Evolutionary conservation across 176 grass and related monocot genomes (phyloP).

Genomic region (Cenchrus americanus): DNA sequence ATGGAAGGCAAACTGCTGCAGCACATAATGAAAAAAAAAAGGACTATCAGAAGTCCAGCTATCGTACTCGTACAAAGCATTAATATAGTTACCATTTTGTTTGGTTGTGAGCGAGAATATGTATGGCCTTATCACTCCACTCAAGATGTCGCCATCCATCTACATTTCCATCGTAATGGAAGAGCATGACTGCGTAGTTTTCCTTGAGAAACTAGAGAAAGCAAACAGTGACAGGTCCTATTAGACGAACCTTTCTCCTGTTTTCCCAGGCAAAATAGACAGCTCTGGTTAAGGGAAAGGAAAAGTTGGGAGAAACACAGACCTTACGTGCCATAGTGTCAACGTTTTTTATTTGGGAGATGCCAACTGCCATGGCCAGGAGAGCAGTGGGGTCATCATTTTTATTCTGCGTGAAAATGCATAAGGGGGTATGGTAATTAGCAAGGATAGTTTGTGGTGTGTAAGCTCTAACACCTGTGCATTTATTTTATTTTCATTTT

Average conservation of each 20-base stretch:
- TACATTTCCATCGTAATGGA: conserved; percentile 98
- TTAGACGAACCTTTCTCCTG: background rate
- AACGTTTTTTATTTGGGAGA: conserved; percentile 85
- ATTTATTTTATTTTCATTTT: too few relatives aligned
- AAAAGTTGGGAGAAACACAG: background rate
- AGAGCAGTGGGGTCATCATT: conserved; percentile 59
- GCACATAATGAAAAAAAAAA: background rate
- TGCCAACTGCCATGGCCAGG: conserved; percentile 93
- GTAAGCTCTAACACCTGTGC: background rate
- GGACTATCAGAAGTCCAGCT: background rate
- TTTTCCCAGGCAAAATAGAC: background rate
- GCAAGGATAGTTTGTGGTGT: background rate
- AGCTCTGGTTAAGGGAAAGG: background rate
- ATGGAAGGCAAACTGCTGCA: background rate
- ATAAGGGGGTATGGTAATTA: background rate
- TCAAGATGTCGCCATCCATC: conserved; percentile 83
- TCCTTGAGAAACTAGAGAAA: conserved; percentile 76
- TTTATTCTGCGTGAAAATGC: conserved; percentile 49
- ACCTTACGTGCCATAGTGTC: conserved; percentile 82
- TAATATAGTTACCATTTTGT: conserved; percentile 75
- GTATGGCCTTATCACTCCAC: conserved; percentile 86
- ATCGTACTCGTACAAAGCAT: background rate
- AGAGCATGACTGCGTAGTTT: conserved; percentile 86
- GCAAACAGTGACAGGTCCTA: conserved; percentile 11
- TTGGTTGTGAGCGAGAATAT: conserved; percentile 87